Base-by-base conservation (phyloP, 805 yeast species). In the Kluyveromyces aestuarii region DNA sequence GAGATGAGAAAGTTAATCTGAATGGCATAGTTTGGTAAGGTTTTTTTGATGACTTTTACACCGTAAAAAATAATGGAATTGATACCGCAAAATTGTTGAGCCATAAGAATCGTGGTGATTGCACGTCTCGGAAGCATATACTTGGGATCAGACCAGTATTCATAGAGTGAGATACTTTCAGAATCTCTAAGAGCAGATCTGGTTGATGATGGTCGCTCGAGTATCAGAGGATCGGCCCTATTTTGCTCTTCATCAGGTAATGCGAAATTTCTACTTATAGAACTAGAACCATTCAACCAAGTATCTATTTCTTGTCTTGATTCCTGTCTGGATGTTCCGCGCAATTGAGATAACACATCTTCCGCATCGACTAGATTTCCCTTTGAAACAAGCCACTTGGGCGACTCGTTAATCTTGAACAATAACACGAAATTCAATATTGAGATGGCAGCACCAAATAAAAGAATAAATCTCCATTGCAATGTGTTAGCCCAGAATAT, bases 31-130 rank as follows among this genome's bases (percentile, higher is more conserved):
- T 77, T 68, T 1, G 98, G 96, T 53, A 88, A 75, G 5, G 85
- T 69, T 8, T 78, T 70, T n/a, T 82, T 72, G 46, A 93, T 71
- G 1, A 91, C 85, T 13, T 87, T 79, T 6, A 91, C 96, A 5
- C 99, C 99, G 64, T 91, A 93, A 62, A 91, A 87, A 18, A 93
- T 80, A 51, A 93, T 88, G 1, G 96, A 81, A 64, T 93, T 93
- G 62, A 93, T 87, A 35, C 99, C 99, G 57, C 88, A 81, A 50
- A 91, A 79, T 64, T 93, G 99, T 69, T 93, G 99, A 16, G 90
- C 83, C 18, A 82, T 69, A 72, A 90, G 77, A 16, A 88, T 74
- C 2, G 84, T 79, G 0, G 89, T 79, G 9, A 89, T 85, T 0
- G 82, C 84, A 17, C 76, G 58, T 44, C 82, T 72, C 5, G 93